Base-by-base conservation (phyloP, 108 stramenopile genomes). In the Pelagomonas calceolata region DNA sequence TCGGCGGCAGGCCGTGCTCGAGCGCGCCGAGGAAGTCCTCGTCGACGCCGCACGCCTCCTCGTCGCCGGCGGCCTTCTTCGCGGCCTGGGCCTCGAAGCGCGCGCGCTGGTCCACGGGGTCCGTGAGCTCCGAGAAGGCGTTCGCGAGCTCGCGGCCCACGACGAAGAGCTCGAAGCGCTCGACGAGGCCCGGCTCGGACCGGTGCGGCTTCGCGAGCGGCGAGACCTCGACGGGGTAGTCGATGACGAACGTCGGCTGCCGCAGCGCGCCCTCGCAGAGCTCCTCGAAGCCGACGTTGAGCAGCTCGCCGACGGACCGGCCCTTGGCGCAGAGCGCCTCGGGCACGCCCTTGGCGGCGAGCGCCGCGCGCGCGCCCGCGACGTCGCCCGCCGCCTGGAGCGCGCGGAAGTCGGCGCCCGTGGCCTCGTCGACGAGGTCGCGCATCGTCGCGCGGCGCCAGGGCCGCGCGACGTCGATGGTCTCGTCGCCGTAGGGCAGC, bases 1-100 rank as follows among this genome's bases (percentile, higher is more conserved):
- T 97, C 32, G 98, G 98, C 15, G 98, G 98, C 93, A 99, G 91
- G 37, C 98, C 98, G 63, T 91, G 90, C 78, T 97, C 96, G 69
- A 99, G 81, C 0, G 98, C 98, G 37, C 77, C 68, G 67, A 97
- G 69, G 80, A 98, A 99, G 43, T 95, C 95, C 84, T 97, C 96
- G 73, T 99, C 98, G 0, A 98, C 94, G 70, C 85, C 94, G 72
- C 94, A 95, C 16, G 96, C 96, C 76, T 99, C 98, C 69, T 95
- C 96, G 72, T 97, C 95, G 30, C 94, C 95, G 15, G 91, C 89
- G 14, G 87, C 93, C 73, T 93, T 92, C 78, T 90, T 94, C 60
- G 80, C 90, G 18, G 91, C 92, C 80, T 98, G 96, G n/a, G 85
- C 88, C 78, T 96, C 95, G 76, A 99, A 98, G 64, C 98, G 86